phyloP scores from a whole-genome alignment of 179 eudicot genomes.

The Carnegiea gigantea region DNA sequence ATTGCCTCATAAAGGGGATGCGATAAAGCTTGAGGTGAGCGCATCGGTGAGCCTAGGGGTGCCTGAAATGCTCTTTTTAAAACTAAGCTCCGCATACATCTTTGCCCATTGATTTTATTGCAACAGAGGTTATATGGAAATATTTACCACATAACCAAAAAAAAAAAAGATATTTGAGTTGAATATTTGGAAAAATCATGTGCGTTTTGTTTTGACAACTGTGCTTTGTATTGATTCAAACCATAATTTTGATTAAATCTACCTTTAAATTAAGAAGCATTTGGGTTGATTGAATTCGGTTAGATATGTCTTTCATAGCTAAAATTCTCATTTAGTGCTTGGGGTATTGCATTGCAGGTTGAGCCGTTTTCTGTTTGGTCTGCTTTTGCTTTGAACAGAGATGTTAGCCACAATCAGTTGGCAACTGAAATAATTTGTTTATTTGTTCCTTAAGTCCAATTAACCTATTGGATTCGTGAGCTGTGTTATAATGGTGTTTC shows the following conservation, averaged over 20 bases:
- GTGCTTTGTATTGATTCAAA: not conserved
- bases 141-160: not conserved
- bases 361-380: not conserved
- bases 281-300: not conserved
- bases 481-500: slow-evolving; percentile 14
- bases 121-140: not conserved
- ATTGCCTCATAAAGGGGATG: too few relatives aligned
- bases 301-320: not conserved
- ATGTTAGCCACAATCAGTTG: slow-evolving; percentile 1
- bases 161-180: not conserved
- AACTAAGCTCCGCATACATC: not conserved
- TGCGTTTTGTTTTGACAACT: not conserved
- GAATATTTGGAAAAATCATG: not conserved
- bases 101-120: not conserved
- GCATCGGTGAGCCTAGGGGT: too few relatives aligned
- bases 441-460: not conserved
- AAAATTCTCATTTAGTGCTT: not conserved
- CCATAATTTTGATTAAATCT: not conserved
- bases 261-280: not conserved
- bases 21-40: too few relatives aligned
- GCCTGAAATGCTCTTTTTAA: not conserved
- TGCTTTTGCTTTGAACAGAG: not conserved
- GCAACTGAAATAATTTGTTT: not conserved
- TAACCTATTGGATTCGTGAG: not conserved
- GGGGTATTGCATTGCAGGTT: not conserved